Conservation (phyloP, 2,329 filamentous ascomycete species). For the Davidsoniella australis region DNA sequence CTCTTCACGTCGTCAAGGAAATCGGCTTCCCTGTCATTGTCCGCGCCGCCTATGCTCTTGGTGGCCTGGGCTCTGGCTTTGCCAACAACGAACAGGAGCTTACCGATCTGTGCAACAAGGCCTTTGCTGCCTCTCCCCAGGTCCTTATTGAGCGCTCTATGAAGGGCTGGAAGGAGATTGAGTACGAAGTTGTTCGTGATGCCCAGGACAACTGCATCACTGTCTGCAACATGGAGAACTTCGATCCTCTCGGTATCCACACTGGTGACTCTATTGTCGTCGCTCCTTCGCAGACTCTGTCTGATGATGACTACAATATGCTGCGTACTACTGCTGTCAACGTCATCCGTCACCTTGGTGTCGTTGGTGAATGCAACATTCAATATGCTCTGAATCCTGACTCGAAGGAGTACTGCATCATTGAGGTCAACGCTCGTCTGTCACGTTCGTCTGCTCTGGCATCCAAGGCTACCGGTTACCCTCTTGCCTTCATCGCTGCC, state of each 20-base stretch:
- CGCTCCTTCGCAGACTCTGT: conserved; percentile 88
- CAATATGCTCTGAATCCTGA: conserved; percentile 95
- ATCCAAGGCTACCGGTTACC: conserved; percentile 94
- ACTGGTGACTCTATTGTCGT: conserved; percentile 98
- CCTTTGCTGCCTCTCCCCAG: conserved; percentile 86
- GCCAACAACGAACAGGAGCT: conserved; percentile 75
- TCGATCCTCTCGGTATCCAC: conserved; percentile 93
- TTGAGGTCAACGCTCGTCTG: conserved; percentile 93
- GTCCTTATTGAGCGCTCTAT: conserved; percentile 94
- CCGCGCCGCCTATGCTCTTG: conserved; percentile 85
- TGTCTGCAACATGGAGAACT: conserved; percentile 99
- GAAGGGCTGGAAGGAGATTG: conserved; percentile 99
- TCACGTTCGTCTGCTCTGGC: conserved; percentile 90
- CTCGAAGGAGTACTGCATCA: conserved; percentile 94
- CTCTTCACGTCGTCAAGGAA: conserved; percentile 68
- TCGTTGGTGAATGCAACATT: conserved; percentile 97
- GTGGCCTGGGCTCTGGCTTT: conserved; percentile 88
- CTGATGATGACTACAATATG: conserved; percentile 99
- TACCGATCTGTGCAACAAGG: conserved; percentile 78
- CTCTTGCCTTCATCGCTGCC: conserved; percentile 86
- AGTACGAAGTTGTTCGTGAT: conserved; percentile 96
- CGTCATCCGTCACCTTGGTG: conserved; percentile 89
- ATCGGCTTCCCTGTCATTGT: conserved; percentile 97
- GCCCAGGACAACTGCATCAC: conserved; percentile 96
- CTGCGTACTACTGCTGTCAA: conserved; percentile 91